Conservation (phyloP, 2,329 filamentous ascomycete species). For the Pleoardoris graminearum region DNA sequence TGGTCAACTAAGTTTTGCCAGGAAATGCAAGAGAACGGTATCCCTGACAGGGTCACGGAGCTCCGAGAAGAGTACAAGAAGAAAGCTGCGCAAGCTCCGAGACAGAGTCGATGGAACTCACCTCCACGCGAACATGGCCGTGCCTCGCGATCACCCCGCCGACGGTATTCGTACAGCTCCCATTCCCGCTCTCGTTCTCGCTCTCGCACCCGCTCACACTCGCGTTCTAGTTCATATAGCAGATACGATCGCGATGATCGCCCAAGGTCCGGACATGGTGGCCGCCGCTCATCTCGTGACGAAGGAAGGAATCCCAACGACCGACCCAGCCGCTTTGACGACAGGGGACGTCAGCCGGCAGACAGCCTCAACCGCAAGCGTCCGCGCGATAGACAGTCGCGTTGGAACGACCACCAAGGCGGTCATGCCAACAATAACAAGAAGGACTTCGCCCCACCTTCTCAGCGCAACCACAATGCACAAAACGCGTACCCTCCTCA, state of each 20-base stretch:
- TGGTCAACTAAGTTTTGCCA: slow-evolving; percentile 82
- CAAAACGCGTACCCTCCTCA: slow-evolving; percentile 11
- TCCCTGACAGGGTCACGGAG: slow-evolving; percentile 28
- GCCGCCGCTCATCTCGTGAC: slow-evolving; percentile 16
- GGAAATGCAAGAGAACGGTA: slow-evolving; percentile 66
- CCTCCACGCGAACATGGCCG: slow-evolving; percentile 5
- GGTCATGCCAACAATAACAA: slow-evolving; percentile 9
- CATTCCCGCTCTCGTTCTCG: slow-evolving; percentile 1
- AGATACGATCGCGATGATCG: slow-evolving; percentile 18
- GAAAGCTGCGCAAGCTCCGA: background rate
- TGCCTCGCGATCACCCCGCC: slow-evolving; percentile 16
- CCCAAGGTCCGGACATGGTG: slow-evolving; percentile 10
- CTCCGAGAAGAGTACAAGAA: slow-evolving; percentile 21
- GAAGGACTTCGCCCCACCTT: slow-evolving; percentile 4
- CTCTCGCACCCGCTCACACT: slow-evolving; percentile 1
- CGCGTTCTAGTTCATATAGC: background rate
- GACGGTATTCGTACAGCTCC: slow-evolving; percentile 20
- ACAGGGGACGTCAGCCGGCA: slow-evolving; percentile 15
- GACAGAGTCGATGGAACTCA: background rate
- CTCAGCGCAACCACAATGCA: slow-evolving; percentile 11
- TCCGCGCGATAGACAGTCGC: slow-evolving; percentile 2
- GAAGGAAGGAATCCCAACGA: slow-evolving; percentile 11
- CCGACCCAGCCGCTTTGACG: slow-evolving; percentile 14
- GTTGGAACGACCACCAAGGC: slow-evolving; percentile 14
- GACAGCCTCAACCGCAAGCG: slow-evolving; percentile 12